Conservation (phyloP, 768 basidiomycete species). For the Psilocybe cubensis region DNA sequence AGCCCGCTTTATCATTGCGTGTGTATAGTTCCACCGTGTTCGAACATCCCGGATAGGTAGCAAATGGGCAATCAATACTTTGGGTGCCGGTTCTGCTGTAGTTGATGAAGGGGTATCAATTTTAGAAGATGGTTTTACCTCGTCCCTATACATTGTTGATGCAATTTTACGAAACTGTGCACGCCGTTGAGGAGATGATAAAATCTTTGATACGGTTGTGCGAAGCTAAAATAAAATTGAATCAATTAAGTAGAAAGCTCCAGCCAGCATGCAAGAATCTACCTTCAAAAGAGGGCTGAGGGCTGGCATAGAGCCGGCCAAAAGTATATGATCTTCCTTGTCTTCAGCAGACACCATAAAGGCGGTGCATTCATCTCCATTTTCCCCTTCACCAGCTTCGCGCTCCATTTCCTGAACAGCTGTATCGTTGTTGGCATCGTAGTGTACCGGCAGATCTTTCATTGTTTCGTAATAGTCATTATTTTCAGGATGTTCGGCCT, state of each 20-base stretch:
- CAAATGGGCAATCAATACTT: no score
- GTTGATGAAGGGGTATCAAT: no score
- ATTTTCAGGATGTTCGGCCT: constrained; percentile 30
- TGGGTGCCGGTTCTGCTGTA: constrained; percentile 13
- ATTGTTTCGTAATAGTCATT: constrained; percentile 29
- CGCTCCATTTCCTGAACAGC: no score
- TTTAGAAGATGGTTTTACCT: no score
- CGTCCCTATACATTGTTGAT: constrained; percentile 8
- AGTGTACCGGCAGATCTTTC: constrained; percentile 34
- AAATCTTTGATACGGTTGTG: constrained; percentile 31
- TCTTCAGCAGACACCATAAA: no score
- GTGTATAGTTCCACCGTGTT: constrained; percentile 38
- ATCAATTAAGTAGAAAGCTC: no score
- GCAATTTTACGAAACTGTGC: constrained; percentile 20
- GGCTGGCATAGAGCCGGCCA: no score
- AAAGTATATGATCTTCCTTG: no score
- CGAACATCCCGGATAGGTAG: constrained; percentile 34
- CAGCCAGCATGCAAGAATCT: no score
- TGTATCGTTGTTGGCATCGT: constrained; percentile 25
- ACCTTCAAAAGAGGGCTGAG: no score
- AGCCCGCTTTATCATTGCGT: constrained; percentile 34
- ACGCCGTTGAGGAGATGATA: constrained; percentile 32
- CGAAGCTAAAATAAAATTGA: constrained; percentile 23
- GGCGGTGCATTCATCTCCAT: no score
- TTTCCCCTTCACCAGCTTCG: no score